Percentiles rank a stretch among this genome's conserved stretches.
Evolutionary conservation across 495 filamentous ascomycete species (phyloP).

Genomic region (Xeromyces bisporus): DNA sequence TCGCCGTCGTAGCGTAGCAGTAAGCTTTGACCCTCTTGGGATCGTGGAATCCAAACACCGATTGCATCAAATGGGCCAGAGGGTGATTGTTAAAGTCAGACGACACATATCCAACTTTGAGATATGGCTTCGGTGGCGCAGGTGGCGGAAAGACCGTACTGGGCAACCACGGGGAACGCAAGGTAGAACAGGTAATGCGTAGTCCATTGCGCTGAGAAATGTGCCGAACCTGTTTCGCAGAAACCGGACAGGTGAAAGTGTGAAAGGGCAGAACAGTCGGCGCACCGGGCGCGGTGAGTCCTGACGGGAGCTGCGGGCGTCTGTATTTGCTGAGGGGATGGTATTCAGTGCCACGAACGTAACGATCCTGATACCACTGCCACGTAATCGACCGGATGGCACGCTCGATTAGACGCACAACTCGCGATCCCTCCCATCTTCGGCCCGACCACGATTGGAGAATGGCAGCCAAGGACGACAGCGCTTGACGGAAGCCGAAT

Average conservation of each 20-base stretch:
- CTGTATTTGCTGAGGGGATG: conserved; percentile 45
- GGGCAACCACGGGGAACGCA: conserved; percentile 76
- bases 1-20: conserved; percentile 92
- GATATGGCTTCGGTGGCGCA: conserved; percentile 57
- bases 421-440: conserved; percentile 74
- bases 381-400: conserved; percentile 59
- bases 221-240: conserved; percentile 81
- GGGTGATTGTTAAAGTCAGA: conserved; percentile 99
- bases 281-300: conserved; percentile 67
- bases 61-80: conserved; percentile 94
- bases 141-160: conserved; percentile 68
- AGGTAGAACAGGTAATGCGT: conserved; percentile 77
- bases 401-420: conserved; percentile 77
- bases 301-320: conserved; percentile 58
- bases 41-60: conserved; percentile 88
- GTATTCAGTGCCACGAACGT: conserved; percentile 43
- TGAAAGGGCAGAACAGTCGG: conserved; percentile 98
- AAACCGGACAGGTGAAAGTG: conserved; percentile 89
- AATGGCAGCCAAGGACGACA: conserved; percentile 19
- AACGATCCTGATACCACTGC: conserved; percentile 77
- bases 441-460: conserved; percentile 56
- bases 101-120: conserved; percentile 90
- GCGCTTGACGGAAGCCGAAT: conserved; percentile 11
- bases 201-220: conserved; percentile 93
- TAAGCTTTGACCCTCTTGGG: conserved; percentile 57